Base-by-base conservation (phyloP, 345 rosid genomes). In the Gossypium australe region DNA sequence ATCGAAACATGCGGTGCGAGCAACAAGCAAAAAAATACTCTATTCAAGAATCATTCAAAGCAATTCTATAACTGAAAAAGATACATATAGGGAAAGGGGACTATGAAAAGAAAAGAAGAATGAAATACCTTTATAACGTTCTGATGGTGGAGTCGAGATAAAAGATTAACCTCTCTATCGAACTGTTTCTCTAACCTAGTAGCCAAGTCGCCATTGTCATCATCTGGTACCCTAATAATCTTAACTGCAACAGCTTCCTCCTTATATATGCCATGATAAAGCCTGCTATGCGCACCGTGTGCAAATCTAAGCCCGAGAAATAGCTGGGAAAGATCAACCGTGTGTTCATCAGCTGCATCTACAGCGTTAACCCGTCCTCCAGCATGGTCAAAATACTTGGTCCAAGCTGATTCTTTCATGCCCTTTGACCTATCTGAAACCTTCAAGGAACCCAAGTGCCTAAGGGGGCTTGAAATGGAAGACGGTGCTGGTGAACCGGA, bases 221-320 rank as follows among this genome's bases (percentile, higher is more conserved):
- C 98, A 78, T 93, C 99, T 8, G 98, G 97, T 9, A 82, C 89
- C 81, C 87, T 86, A 70, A 95, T 90, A 72, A 95, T 88, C 85
- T 95, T 95, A 77, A 95, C 98, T 0, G 99, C 99, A 77, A 95
- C 99, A 57, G 97, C 87, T 74, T 95, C 90, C 60, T 93, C 99
- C 55, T 89, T 89, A 77, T 95, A 95, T 65, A 90, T 81, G 51
- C 99, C 99, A 83, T 92, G 99, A 67, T 95, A 93, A 43, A 95
- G 91, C 77, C 94, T 82, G 80, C 99, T 95, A 74, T 93, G 90
- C 0, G 94, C 89, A 34, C 99, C 99, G 73, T 88, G 92, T 69
- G 99, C 99, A 82, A 96, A 96, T 79, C 87, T 88, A 58, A 88
- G 91, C 27, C 99, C 99, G 70, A 96, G 88, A 73, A 92, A 92